Base-by-base conservation (phyloP, 164 flowering plant genomes). In the Macadamia tetraphylla region DNA sequence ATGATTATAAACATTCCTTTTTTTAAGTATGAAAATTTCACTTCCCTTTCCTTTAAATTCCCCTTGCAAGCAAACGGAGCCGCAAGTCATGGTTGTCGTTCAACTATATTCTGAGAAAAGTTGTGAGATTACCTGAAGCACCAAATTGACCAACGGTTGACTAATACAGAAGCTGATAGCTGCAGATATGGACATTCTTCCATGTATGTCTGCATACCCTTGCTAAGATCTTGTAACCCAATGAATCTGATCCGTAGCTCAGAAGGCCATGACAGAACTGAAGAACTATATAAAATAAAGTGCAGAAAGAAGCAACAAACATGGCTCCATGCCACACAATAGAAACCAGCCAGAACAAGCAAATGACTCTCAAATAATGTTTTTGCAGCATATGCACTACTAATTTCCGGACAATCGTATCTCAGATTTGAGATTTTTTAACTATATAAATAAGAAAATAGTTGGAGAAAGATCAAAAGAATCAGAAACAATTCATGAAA, bases 111-210 rank as follows among this genome's bases (percentile, higher is more conserved):
- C 40, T 35, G 40, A 35, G 40, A 35, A 35, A 35, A 35, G 60
- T 60, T 31, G 44, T 23, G 9, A 30, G 57, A 30, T 43, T 78
- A 95, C 98, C 98, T 87, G 62, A 73, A 60, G 67, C 77, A 62
- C 80, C 71, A 29, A 80, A 79, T 75, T 74, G 83, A 73, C 89
- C 89, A 52, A 80, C 74, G 61, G 86, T 68, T 30, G 99, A 96
- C 97, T 98, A 92, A 78, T 90, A 88, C 32, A 92, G 73, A 58
- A 92, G 76, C 73, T 95, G 98, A 72, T 79, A 82, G 73, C 94
- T 77, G 46, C 89, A 87, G 65, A 89, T 77, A 67, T 77, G 81
- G 49, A 90, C 72, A 75, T 81, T 86, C 66, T 72, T 72, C 77
- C 73, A 76, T 35, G 94, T 75, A 58, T 75, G 77, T 70, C 72